Evolutionary conservation across 768 basidiomycete genomes (phyloP), one percentile per base, ranked within the genome.

Genomic region (Pulveroboletus frians): DNA sequence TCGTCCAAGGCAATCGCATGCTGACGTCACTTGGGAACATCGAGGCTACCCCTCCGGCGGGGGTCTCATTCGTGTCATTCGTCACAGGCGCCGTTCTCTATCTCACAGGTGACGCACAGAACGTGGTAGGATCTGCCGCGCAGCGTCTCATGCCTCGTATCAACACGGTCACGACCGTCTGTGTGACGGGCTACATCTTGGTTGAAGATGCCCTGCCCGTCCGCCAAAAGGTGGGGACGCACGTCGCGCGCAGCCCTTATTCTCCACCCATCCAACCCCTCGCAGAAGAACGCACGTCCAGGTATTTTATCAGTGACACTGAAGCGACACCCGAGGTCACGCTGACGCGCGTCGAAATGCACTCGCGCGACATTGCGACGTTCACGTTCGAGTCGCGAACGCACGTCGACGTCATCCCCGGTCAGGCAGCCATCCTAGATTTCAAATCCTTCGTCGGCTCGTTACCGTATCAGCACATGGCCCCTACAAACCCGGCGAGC

Each of bases 1-100:
- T 30, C 3, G 3, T 39, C 14, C 2, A 45, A 82, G 83, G 83
- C 1, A 85, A 85, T 54, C 74, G 81, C 4, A 56, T 83, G 11
- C 68, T 85, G 71, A 76, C 76, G 2, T 81, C 82, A 3, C 68
- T 86, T 9, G 83, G 84, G 4, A 84, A 85, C 58, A 76, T 84
- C 26, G 78, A 83, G 51, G 74, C 71, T 13, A 82, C 79, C 0
- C 75, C 78, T 4, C 56, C 77, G 2, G 83, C 83, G 9, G 77
- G 76, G 1, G 67, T 83, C 27, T 77, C 80, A 3, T 76, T 84
- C 47, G 58, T 78, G 10, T 73, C 73, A 11, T 85, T 80, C 55
- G 63, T 60, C 2, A 73, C 72, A 0, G 83, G 84, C 8, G 67
- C 77, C 41, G 69, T 86, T n/a, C 72, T 85, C 5, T 86, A 86